Evolutionary conservation across 176 grass and related monocot genomes (phyloP).

Genomic region (Carex littledalei): DNA sequence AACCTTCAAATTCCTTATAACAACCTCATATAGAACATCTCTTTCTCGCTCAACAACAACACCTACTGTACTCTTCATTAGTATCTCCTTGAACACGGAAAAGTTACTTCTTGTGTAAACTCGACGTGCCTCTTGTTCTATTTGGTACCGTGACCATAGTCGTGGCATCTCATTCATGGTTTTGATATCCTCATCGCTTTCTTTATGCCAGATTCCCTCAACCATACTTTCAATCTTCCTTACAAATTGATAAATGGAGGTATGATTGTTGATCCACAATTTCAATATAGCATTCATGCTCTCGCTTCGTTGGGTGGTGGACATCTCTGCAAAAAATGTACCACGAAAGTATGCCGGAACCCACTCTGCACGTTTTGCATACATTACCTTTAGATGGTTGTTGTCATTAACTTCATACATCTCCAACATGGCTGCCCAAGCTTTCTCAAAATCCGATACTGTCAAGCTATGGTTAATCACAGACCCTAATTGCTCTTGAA

Average conservation of each 20-base stretch:
- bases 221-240: not conserved
- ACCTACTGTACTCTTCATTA: not conserved
- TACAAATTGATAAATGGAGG: not conserved
- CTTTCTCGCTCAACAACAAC: no score
- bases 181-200: not conserved
- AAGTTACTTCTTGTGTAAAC: not conserved
- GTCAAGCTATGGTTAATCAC: not conserved
- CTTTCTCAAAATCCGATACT: not conserved
- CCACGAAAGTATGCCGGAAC: not conserved
- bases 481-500: no score
- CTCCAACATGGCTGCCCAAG: not conserved
- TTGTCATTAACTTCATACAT: not conserved
- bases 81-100: not conserved
- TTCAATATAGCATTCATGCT: not conserved
- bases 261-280: not conserved
- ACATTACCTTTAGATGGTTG: not conserved
- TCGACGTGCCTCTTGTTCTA: not conserved
- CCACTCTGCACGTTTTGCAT: not conserved
- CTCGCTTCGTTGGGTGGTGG: not conserved
- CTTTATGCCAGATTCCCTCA: not conserved
- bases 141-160: not conserved
- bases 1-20: no score
- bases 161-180: not conserved
- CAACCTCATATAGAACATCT: no score
- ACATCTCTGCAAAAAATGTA: not conserved